Evolutionary conservation across 2,329 filamentous ascomycete genomes (phyloP).

Genomic region (Epichloe sibirici): DNA sequence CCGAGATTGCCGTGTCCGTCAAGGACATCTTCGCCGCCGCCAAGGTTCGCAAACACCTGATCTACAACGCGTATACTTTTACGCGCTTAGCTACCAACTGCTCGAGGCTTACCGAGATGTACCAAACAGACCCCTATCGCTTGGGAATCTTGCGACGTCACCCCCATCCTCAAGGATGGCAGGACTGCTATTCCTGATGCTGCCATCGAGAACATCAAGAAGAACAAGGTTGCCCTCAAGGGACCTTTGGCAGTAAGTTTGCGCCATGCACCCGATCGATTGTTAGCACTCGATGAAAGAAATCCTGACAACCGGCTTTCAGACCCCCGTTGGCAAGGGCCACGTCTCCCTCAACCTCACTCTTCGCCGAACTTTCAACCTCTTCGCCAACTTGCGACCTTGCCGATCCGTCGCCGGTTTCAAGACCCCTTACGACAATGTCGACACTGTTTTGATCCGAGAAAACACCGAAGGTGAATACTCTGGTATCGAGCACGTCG

Average conservation of each 20-base stretch:
- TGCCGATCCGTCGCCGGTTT: slow-evolving; percentile 94
- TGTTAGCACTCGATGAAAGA: neutral
- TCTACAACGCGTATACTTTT: neutral
- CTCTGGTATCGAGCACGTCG: slow-evolving; percentile 96
- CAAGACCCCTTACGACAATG: slow-evolving; percentile 96
- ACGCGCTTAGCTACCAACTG: neutral
- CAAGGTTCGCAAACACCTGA: slow-evolving; percentile 47
- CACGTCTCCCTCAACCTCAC: slow-evolving; percentile 98
- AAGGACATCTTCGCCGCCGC: slow-evolving; percentile 98
- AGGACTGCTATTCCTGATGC: slow-evolving; percentile 89
- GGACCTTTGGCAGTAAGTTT: slow-evolving; percentile 77
- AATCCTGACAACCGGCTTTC: slow-evolving; percentile 3
- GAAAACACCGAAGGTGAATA: slow-evolving; percentile 99
- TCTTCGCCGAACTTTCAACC: slow-evolving; percentile 97
- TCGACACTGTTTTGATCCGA: slow-evolving; percentile 94
- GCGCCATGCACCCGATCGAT: neutral
- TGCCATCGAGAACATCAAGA: slow-evolving; percentile 84
- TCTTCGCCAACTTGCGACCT: slow-evolving; percentile 97
- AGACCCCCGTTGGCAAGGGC: slow-evolving; percentile 95
- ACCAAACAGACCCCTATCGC: slow-evolving; percentile 66
- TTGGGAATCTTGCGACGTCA: slow-evolving; percentile 97
- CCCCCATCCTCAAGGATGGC: slow-evolving; percentile 83
- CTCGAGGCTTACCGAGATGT: neutral
- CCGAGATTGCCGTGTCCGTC: slow-evolving; percentile 93
- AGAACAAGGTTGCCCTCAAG: slow-evolving; percentile 96